A percentile compares a stretch with the other conserved stretches of the same genome.
phyloP scores from a whole-genome alignment of 176 grass and related monocot species.

The Juncus effusus region DNA sequence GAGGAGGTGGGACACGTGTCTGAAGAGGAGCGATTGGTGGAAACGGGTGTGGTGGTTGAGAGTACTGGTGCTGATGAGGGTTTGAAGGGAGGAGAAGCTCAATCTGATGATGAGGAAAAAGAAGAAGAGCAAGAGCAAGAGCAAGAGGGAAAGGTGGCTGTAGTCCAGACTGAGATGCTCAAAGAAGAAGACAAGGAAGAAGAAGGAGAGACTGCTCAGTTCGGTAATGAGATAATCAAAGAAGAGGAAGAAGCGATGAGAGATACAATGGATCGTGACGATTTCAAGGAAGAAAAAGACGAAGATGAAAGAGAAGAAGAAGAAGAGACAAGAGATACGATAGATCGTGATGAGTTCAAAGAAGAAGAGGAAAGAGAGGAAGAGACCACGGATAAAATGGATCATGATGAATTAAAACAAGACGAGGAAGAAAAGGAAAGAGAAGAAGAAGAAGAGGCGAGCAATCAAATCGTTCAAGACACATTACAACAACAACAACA shows the following conservation, averaged over 20 bases:
- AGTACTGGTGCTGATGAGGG: no score
- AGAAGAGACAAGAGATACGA: not conserved
- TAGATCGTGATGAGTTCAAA: not conserved
- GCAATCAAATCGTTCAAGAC: no score
- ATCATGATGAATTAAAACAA: not conserved
- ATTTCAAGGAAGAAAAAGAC: constrained; percentile 6
- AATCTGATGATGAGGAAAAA: no score
- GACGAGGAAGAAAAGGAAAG: not conserved
- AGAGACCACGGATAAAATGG: not conserved
- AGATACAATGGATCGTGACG: not conserved
- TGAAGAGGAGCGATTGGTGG: constrained; percentile 2
- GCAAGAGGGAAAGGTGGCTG: no score
- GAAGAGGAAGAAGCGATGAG: not conserved
- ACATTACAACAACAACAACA: no score
- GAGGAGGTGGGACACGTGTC: not conserved
- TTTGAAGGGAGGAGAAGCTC: no score
- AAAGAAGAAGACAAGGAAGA: no score
- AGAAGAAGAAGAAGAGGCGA: not conserved
- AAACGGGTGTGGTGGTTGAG: no score
- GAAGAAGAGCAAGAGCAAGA: no score
- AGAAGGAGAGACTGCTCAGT: no score
- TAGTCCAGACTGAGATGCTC: no score
- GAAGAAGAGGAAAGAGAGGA: constrained; percentile 4
- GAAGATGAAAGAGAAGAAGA: not conserved
- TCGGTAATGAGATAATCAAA: no score